Evolutionary conservation across 2,329 filamentous ascomycete genomes (phyloP).

Genomic region (Claviceps purpurea): DNA sequence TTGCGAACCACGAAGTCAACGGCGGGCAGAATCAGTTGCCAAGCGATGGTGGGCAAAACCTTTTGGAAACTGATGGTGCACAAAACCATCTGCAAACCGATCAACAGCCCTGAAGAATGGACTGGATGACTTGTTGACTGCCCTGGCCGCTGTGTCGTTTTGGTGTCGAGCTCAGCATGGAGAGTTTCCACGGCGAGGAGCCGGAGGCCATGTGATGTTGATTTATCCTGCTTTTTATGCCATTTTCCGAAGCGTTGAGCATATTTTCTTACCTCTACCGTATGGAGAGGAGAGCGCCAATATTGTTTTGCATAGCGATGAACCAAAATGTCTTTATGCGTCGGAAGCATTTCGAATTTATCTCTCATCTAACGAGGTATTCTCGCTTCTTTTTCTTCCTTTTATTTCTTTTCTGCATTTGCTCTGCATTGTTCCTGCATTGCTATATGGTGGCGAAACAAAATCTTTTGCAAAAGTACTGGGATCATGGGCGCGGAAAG

Average conservation of each 20-base stretch:
- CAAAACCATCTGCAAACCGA: background rate
- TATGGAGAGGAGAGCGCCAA: background rate
- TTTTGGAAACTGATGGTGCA: background rate
- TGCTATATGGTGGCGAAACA: background rate
- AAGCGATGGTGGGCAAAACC: background rate
- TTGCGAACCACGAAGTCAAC: conserved; percentile 24
- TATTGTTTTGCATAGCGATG: background rate
- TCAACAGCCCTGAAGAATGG: background rate
- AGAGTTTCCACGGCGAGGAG: no score
- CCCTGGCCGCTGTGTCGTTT: background rate
- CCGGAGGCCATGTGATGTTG: no score
- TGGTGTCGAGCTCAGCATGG: background rate
- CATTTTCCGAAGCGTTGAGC: no score
- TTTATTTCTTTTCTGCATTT: background rate
- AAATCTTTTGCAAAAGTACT: background rate
- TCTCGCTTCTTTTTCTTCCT: background rate
- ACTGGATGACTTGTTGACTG: background rate
- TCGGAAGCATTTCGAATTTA: no score
- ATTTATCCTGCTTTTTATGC: no score
- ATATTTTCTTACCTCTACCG: no score
- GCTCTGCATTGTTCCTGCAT: no score
- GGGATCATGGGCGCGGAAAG: background rate
- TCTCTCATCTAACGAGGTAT: no score
- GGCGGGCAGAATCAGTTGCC: conserved; percentile 7
- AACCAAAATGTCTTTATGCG: background rate